These are phyloP conservation scores for Peronospora tabacina DNA, from an alignment of 352 stramenopile genomes.

Conservation along the genomic window DNA sequence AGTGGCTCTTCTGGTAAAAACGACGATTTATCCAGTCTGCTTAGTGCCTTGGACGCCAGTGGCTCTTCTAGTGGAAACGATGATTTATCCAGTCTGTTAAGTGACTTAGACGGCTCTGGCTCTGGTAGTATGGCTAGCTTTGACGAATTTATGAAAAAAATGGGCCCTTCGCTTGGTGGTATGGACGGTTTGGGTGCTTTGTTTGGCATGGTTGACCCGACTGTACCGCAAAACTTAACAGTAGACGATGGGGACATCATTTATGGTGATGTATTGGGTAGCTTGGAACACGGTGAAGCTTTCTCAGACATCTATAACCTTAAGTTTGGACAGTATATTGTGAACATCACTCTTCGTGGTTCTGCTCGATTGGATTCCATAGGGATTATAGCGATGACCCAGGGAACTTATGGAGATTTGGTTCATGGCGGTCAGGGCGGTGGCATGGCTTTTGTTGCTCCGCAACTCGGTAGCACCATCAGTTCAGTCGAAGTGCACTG, in stretches of 20 bases:
- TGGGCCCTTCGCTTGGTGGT: no score
- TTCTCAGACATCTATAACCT: conserved; percentile 28
- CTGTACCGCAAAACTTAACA: conserved; percentile 18
- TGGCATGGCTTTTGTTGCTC: conserved; percentile 8
- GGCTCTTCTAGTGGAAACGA: no score
- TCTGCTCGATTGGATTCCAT: conserved; percentile 7
- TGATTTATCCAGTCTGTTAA: no score
- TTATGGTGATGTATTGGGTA: conserved; percentile 14
- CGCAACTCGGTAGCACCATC: conserved; percentile 12
- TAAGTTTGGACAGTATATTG: conserved; percentile 19
- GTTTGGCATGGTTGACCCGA: conserved; percentile 4
- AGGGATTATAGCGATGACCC: conserved; percentile 11
- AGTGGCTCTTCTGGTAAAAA: no score
- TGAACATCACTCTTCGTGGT: conserved; percentile 24
- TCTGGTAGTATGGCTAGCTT: background rate
- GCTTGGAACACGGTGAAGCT: conserved; percentile 13
- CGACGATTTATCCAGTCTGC: no score
- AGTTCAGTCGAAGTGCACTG: conserved; percentile 19
- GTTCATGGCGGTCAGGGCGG: conserved; percentile 20
- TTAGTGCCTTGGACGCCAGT: no score
- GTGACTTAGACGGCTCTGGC: no score
- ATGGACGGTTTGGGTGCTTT: background rate
- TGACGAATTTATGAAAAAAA: no score
- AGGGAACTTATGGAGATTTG: conserved; percentile 11
- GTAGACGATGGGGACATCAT: conserved; percentile 18